phyloP scores from a whole-genome alignment of 176 grass and related monocot species.

The Aegilops longissima region DNA sequence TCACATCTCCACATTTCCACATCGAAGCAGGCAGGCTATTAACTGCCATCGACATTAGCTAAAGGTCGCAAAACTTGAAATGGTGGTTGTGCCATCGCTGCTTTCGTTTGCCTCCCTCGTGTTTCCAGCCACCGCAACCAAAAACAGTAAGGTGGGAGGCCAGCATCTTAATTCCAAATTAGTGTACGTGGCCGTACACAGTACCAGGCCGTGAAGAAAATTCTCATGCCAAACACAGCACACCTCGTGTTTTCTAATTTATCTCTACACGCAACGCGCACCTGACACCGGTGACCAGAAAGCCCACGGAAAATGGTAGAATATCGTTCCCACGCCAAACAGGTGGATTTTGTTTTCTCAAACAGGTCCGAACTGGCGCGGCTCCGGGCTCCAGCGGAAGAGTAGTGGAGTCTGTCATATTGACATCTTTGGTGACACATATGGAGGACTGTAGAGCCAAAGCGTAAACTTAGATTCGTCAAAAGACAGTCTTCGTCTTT shows the following conservation, averaged over 20 bases:
- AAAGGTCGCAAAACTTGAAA: neutral
- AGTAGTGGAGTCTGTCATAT: too few species aligned
- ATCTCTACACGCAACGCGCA: neutral
- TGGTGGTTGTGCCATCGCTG: neutral
- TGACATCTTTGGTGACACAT: too few species aligned
- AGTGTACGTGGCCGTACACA: neutral
- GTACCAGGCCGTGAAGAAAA: neutral
- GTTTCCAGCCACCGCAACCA: conserved; percentile 4
- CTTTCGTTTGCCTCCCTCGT: neutral
- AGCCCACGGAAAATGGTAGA: neutral
- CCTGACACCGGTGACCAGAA: neutral
- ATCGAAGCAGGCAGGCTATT: neutral
- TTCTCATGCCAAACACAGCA: neutral
- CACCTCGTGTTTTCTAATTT: neutral
- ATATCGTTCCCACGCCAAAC: neutral
- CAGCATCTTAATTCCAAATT: conserved; percentile 19
- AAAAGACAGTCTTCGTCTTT: too few species aligned
- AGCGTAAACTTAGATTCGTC: too few species aligned
- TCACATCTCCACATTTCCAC: neutral
- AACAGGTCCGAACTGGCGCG: neutral
- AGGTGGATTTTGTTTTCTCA: neutral
- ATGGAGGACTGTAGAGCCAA: too few species aligned
- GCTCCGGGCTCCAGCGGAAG: too few species aligned
- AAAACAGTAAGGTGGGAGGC: neutral
- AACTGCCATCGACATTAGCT: neutral